Evolutionary conservation across 768 basidiomycete genomes (phyloP).

Genomic region (Tubosaeta sp.): DNA sequence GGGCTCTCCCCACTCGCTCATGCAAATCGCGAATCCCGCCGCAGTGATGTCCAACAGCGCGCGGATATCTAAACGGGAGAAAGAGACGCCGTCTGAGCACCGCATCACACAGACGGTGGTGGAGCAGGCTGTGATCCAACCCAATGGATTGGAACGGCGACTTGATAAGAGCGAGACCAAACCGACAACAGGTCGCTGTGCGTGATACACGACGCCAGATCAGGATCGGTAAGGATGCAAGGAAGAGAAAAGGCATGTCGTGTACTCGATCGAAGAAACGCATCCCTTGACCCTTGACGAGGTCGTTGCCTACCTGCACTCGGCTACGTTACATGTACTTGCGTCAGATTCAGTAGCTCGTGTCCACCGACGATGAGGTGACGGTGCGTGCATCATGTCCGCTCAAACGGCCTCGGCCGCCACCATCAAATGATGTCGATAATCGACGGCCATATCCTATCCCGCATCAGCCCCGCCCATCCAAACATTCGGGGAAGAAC

Average conservation of each 20-base stretch:
- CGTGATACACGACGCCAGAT: background rate
- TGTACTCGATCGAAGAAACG: background rate
- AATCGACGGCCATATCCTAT: conserved; percentile 41
- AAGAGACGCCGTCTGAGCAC: background rate
- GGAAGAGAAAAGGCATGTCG: background rate
- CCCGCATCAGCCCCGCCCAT: background rate
- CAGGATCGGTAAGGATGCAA: background rate
- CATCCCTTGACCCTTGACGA: background rate
- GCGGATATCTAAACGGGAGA: background rate
- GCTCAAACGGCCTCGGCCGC: background rate
- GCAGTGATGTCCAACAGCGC: background rate
- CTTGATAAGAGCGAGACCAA: background rate
- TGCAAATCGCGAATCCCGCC: background rate
- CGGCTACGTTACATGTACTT: too few species aligned
- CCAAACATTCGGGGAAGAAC: background rate
- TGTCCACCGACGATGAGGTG: too few species aligned
- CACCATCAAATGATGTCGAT: conserved; percentile 36
- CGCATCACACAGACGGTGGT: background rate
- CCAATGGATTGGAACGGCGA: background rate
- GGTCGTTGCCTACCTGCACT: too few species aligned
- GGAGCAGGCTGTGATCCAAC: background rate
- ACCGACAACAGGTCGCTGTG: background rate
- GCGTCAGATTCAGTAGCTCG: too few species aligned
- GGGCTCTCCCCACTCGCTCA: too few species aligned
- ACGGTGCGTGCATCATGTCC: background rate